Base-by-base conservation (phyloP, 2,329 filamentous ascomycete species). In the Cladosporium austrohemisphaericum region DNA sequence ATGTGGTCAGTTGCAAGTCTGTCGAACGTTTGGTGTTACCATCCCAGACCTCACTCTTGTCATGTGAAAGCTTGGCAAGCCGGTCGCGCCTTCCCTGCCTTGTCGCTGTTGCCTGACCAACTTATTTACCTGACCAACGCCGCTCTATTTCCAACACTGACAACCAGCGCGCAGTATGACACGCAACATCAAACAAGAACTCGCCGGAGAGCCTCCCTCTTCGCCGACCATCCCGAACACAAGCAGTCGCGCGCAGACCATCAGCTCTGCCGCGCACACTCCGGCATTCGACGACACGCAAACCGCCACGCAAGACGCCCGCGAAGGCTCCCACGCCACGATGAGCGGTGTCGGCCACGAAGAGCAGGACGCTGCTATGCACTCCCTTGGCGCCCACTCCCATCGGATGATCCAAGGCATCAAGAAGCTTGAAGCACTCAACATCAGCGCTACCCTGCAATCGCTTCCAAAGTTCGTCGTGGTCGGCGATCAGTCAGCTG, bases 401-500 rank as follows among this genome's bases (percentile, higher is more conserved):
- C 85, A 85, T 44, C 74, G 78, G 0, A 80, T 83, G 41, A 83
- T 88, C 2, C 75, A 85, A 38, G 79, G 80, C 0, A 76, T 89
- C 0, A 80, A 79, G 3, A 79, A 85, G 40, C 76, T 95, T 0
- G 81, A 88, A 43, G 76, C 83, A 5, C 76, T 92, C 0, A 87
- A 86, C 0, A 82, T 95, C 1, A 82, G 86, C 41, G 80, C 86
- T 14, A 78, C 82, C 4, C 61, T 72, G 0, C 79, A 88, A 0
- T 79, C 80, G 0, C 71, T 95, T 0, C 88, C 90, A 0, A 88
- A 89, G 57, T 81, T 94, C 8, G 86, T 92, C 5, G 79, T 95
- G 0, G 81, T 95, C 0, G 90, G 90, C 0, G 89, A 95, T 41
- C 90, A 95, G 60, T 87, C 81, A 0, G 85, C 88, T 0, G 91